Conservation (phyloP, 345 rosid species). For the Trapa incisa region DNA sequence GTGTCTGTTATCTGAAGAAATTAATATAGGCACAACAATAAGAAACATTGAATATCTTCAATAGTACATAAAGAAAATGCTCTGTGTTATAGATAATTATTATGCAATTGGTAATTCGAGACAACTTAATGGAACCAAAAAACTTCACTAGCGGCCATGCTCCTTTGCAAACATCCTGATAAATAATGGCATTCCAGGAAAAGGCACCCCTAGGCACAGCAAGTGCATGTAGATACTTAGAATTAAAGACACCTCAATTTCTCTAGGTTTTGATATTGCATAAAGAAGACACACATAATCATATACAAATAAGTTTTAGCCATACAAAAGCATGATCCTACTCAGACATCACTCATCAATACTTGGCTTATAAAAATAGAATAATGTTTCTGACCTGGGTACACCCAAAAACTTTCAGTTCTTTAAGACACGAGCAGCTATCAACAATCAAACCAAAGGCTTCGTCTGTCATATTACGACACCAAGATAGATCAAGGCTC, state of each 20-base stretch:
- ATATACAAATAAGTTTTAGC: no score
- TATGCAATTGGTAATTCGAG: no score
- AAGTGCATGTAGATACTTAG: no score
- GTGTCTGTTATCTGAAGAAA: conserved; percentile 51
- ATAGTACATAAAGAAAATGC: background rate
- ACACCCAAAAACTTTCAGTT: conserved; percentile 79
- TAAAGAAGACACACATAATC: no score
- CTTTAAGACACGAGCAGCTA: conserved; percentile 52
- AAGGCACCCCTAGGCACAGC: background rate
- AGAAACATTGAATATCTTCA: background rate
- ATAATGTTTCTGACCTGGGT: conserved; percentile 40
- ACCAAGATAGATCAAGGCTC: conserved; percentile 71
- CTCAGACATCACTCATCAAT: no score
- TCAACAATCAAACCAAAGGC: conserved; percentile 76
- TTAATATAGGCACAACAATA: background rate
- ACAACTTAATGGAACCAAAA: no score
- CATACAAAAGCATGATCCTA: no score
- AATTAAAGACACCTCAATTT: no score
- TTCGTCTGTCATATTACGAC: conserved; percentile 54
- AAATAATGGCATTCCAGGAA: background rate
- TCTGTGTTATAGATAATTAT: no score
- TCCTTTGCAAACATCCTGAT: background rate
- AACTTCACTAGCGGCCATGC: no score
- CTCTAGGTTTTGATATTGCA: no score
- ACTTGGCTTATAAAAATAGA: background rate